Evolutionary conservation across 176 grass and related monocot genomes (phyloP).

Genomic region (Alopecurus myosuroides): DNA sequence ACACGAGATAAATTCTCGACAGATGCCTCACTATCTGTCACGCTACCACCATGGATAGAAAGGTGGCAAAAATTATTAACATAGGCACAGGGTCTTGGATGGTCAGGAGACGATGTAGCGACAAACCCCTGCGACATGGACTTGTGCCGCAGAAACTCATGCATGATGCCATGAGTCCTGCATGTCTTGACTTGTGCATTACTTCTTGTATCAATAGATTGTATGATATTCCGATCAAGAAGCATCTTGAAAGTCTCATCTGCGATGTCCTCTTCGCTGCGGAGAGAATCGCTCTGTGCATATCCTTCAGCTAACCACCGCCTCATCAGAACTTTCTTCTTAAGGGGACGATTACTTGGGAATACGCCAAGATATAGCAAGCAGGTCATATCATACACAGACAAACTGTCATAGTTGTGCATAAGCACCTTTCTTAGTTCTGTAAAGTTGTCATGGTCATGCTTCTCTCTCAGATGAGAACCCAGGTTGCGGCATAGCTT

Average conservation of each 20-base stretch:
- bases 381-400: constrained; percentile 14
- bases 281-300: background rate
- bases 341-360: background rate
- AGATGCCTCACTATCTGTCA: background rate
- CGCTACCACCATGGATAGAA: constrained; percentile 11
- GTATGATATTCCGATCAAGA: constrained; percentile 24
- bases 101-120: background rate
- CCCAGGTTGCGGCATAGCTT: constrained; percentile 19
- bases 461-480: constrained; percentile 21
- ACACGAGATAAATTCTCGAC: constrained; percentile 18
- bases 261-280: constrained; percentile 15
- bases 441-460: background rate
- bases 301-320: constrained; percentile 40
- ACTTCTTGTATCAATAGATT: background rate
- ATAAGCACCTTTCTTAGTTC: constrained; percentile 16
- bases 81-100: background rate
- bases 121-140: constrained; percentile 18
- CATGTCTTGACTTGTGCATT: background rate
- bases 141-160: constrained; percentile 27
- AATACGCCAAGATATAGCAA: constrained; percentile 29
- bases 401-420: constrained; percentile 18
- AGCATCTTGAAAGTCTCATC: constrained; percentile 13
- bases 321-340: constrained; percentile 23
- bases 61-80: constrained; percentile 12
- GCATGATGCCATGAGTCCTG: constrained; percentile 29